Base-by-base conservation (phyloP, 495 filamentous ascomycete species). In the Tuber magnatum region DNA sequence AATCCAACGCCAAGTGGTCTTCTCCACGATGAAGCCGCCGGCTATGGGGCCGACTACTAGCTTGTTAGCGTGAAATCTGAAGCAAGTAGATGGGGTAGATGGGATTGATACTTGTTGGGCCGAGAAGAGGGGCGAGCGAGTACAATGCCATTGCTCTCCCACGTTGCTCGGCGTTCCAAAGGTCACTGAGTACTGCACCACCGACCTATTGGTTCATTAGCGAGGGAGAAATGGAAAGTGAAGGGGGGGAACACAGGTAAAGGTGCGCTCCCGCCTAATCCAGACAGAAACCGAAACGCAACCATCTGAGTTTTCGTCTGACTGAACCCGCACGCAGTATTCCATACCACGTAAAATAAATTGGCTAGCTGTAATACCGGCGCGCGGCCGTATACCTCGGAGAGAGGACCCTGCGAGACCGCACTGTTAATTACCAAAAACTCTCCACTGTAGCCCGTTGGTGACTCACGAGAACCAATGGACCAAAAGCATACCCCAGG, bases 1-100 rank as follows among this genome's bases (percentile, higher is more conserved):
- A 40, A 88, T 84, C 91, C 91, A 93, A 51, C 90, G 85, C 91
- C 91, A 92, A 1, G 86, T 89, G 18, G 87, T 90, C 69, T 90
- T 88, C 81, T 91, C 84, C 1, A 90, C 86, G 48, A 94, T 91
- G 82, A 91, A 91, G 2, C 86, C 89, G 24, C 89, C 90, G 0
- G 86, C 87, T 38, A 92, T 87, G 1, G 90, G 90, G 5, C 90
- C 90, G 2, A 91, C 76, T 61, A 6, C 51, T 10, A 32, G 28
- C 10, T 32, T 61, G 48, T 61, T 61, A 61, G 28, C 2, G 28
- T 61, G 3, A 32, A 61, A 32, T 14, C 28, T 32, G n/a, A 12
- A 61, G 28, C 0, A n/a, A 1, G 51, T 56, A 28, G 2, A 16
- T 16, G 1, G 51, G 0, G 51, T 56, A 28, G 2, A 16, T 16